Base-by-base conservation (phyloP, 768 basidiomycete species). In the Mycena rosella region DNA sequence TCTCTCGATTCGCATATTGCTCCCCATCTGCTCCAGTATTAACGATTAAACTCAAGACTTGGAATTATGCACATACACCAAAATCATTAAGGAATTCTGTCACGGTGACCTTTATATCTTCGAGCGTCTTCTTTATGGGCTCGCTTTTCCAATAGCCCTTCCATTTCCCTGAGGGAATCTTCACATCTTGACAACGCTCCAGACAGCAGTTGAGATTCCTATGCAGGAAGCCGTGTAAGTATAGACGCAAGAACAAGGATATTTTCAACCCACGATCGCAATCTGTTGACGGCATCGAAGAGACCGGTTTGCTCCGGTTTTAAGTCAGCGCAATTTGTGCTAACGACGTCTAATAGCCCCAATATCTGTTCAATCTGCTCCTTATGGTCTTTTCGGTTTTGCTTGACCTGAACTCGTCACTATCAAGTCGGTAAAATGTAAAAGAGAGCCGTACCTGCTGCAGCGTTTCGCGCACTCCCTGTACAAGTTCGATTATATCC, bases 1-100 rank as follows among this genome's bases (percentile, higher is more conserved):
- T 34, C 26, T 48, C 54, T 63, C 54, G n/a, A 63, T 56, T 34
- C 55, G 22, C 13, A 63, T 63, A 11, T 38, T 47, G 30, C 45
- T 20, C 20, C 22, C 7, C 10, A 32, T 55, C 62, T 63, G 32
- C 10, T 38, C 22, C 18, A 38, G 15, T 18, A 36, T 55, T 18
- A 56, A 17, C 24, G 9, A 18, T 8, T 17, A 18, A 24, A 10
- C n/a, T n/a, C 42, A n/a, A 4, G 15, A 15, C n/a, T 30, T 20
- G 22, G n/a, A 63, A 26, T 34, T 2, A 9, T 4, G n/a, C n/a
- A 48, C 62, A 1, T 14, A 57, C 62, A 29, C 15, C n/a, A 44
- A 56, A 56, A 27, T 5, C 14, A 38, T 0, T 1, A 5, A 63
- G 62, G 10, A 63, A 55, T 10, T 22, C n/a, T 17, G 6, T 32